These are phyloP conservation scores for Phenoliferia sp. DNA, from an alignment of 1,284 basidiomycete species.

Conservation along the genomic window DNA sequence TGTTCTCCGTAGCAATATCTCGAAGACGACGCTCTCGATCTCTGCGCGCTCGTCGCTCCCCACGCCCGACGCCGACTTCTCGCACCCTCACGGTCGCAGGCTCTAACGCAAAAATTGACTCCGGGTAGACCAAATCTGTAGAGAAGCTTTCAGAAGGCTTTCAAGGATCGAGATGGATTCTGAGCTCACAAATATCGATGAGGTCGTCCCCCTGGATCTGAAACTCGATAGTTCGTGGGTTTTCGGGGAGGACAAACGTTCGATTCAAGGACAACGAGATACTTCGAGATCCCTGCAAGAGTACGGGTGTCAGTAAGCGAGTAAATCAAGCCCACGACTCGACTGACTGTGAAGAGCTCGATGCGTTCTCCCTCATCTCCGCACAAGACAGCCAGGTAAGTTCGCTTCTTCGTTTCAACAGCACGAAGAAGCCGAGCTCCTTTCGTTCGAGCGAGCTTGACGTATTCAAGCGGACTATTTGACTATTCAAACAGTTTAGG, in stretches of 20 bases:
- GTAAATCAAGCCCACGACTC: neutral
- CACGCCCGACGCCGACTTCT: slow-evolving; percentile 77
- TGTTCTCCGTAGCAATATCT: slow-evolving; percentile 41
- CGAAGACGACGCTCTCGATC: slow-evolving; percentile 61
- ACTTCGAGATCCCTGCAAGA: slow-evolving; percentile 34
- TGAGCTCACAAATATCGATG: slow-evolving; percentile 52
- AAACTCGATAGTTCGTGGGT: slow-evolving; percentile 72
- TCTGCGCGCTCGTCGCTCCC: slow-evolving; percentile 71
- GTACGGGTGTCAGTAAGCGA: slow-evolving; percentile 55
- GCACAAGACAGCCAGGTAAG: slow-evolving; percentile 78
- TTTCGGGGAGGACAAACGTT: slow-evolving; percentile 82
- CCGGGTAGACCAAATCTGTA: slow-evolving; percentile 63
- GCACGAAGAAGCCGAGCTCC: slow-evolving; percentile 72
- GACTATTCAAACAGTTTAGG: neutral
- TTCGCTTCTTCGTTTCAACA: slow-evolving; percentile 78
- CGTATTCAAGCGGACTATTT: slow-evolving; percentile 59
- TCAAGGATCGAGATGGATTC: neutral
- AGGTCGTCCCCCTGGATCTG: slow-evolving; percentile 83
- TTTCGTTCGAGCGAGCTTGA: slow-evolving; percentile 84
- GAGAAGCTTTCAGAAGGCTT: neutral
- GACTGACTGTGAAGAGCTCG: slow-evolving; percentile 66
- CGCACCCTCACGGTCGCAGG: slow-evolving; percentile 84
- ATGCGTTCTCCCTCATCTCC: slow-evolving; percentile 89
- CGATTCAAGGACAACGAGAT: slow-evolving; percentile 46
- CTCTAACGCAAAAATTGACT: slow-evolving; percentile 81